Conservation (phyloP, 2,329 filamentous ascomycete species). For the Pseudogymnoascus sp. region DNA sequence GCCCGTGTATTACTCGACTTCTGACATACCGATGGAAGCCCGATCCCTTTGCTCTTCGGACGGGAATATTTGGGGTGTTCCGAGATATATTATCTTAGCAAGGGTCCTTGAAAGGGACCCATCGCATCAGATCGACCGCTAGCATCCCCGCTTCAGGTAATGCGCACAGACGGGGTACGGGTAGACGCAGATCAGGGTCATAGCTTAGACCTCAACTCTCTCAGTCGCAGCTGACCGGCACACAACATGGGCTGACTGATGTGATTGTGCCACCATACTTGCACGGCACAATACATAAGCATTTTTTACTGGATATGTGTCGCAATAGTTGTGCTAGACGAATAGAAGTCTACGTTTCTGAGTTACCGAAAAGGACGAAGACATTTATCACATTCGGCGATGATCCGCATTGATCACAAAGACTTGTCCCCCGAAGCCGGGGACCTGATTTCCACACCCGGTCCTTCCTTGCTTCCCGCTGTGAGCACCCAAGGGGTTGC, state of each 20-base stretch:
- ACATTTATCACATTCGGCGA: background rate
- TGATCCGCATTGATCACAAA: background rate
- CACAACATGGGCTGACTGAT: background rate
- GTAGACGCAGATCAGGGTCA: constrained; percentile 3
- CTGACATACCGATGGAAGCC: background rate
- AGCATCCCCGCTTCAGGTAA: background rate
- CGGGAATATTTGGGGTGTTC: too few species aligned
- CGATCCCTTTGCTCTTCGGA: background rate
- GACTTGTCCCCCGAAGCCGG: background rate
- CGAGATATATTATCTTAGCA: background rate
- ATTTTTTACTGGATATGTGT: background rate
- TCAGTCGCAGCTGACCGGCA: background rate
- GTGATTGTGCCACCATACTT: background rate
- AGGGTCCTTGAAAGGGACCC: background rate
- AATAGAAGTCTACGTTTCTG: background rate
- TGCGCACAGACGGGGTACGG: constrained; percentile 2
- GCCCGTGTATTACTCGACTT: background rate
- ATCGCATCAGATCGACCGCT: background rate
- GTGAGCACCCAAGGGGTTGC: background rate
- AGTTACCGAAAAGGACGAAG: background rate
- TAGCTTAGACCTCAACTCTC: background rate
- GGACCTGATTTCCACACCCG: background rate
- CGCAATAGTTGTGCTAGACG: background rate
- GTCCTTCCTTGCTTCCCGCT: background rate
- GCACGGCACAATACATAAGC: background rate